Evolutionary conservation across 1,139 yeast species (phyloP).

Genomic region (Magnusiomyces starmeri): DNA sequence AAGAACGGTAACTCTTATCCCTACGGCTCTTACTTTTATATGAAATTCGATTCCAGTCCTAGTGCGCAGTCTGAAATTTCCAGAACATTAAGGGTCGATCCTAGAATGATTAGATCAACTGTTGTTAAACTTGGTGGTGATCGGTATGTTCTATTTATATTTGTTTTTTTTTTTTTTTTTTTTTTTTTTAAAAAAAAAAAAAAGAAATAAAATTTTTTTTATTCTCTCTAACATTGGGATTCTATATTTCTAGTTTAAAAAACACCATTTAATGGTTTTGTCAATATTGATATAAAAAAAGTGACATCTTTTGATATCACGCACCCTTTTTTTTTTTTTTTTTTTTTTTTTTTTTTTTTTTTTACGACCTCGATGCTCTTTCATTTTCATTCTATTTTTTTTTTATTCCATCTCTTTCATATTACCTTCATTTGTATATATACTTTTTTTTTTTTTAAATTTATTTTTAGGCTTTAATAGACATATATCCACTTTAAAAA

Average conservation of each 20-base stretch:
- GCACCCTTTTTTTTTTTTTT: neutral
- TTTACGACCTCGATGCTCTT: constrained; percentile 1
- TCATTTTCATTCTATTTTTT: neutral
- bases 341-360: neutral
- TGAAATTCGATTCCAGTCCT: constrained; percentile 80
- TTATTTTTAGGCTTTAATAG: no score
- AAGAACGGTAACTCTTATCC: constrained; percentile 86
- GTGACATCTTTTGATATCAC: neutral
- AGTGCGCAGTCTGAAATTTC: constrained; percentile 80
- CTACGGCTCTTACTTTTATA: constrained; percentile 80
- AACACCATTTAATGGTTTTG: no score
- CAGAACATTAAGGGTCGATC: constrained; percentile 77
- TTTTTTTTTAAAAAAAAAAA: no score
- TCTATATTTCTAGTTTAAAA: neutral
- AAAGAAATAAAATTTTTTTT: neutral
- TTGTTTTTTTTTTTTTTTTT: neutral
- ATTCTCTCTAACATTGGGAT: neutral
- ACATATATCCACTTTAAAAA: no score
- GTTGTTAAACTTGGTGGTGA: constrained; percentile 61
- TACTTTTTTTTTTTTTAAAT: neutral
- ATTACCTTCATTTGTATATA: neutral
- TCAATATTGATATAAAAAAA: no score
- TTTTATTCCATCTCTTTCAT: neutral
- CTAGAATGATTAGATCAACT: constrained; percentile 77
- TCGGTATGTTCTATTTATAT: constrained; percentile 23